These are phyloP conservation scores for Populus nigra DNA, from an alignment of 345 rosid genomes.

Conservation along the genomic window DNA sequence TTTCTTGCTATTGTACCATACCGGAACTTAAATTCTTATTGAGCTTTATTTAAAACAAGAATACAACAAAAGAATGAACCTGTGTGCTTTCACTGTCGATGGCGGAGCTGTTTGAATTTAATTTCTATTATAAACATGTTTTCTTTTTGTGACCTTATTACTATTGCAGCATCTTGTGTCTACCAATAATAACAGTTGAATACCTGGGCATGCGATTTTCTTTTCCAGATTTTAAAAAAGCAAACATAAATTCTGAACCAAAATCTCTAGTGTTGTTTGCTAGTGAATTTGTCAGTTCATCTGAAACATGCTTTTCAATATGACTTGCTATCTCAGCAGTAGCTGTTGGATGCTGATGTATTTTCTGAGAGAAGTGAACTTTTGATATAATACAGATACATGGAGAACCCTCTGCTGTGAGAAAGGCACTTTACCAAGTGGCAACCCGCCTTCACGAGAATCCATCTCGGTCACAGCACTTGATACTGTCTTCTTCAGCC, in stretches of 20 bases:
- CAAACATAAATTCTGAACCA: neutral
- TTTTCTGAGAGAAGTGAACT: neutral
- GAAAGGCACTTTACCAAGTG: conserved; percentile 32
- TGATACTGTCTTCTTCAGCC: conserved; percentile 28
- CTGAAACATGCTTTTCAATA: neutral
- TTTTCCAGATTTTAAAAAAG: neutral
- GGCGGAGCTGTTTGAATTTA: neutral
- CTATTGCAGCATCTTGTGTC: neutral
- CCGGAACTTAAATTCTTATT: neutral
- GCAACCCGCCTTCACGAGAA: conserved; percentile 34
- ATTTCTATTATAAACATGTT: neutral
- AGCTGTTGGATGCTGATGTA: neutral
- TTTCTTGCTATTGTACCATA: neutral
- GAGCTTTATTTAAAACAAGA: neutral
- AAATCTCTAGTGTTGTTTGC: neutral
- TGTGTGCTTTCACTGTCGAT: neutral
- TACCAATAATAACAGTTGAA: neutral
- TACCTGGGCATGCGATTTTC: neutral
- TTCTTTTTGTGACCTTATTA: neutral
- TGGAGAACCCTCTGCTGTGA: conserved; percentile 30
- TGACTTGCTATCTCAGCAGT: neutral
- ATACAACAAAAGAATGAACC: neutral
- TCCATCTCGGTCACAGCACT: conserved; percentile 35
- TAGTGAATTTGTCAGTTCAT: neutral
- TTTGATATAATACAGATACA: conserved; percentile 19